A percentile compares a stretch with the other conserved stretches of the same genome.
These are phyloP conservation scores for Dendrobium catenatum DNA, from an alignment of 106 monocot species.

Conservation along the genomic window DNA sequence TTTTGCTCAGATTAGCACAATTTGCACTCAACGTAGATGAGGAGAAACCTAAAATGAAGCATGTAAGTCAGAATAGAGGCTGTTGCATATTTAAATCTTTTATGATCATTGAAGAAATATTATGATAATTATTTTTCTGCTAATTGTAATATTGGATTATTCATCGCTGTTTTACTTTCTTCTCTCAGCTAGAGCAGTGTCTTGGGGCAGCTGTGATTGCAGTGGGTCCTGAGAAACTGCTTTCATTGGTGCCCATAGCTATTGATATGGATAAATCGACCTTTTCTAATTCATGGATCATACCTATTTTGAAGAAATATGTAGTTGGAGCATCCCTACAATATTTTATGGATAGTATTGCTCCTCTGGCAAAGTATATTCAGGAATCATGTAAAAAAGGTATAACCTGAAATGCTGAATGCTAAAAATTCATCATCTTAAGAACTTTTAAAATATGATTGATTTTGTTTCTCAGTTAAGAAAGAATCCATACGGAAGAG, in stretches of 20 bases:
- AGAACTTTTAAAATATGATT: neutral
- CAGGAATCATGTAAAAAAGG: constrained; percentile 39
- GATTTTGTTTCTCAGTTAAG: constrained; percentile 36
- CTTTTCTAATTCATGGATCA: constrained; percentile 77
- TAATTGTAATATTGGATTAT: neutral
- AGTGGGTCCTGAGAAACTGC: constrained; percentile 72
- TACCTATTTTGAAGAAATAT: constrained; percentile 82
- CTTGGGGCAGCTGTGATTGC: constrained; percentile 68
- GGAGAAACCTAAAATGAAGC: constrained; percentile 16
- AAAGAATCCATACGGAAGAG: constrained; percentile 17
- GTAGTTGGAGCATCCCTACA: constrained; percentile 49
- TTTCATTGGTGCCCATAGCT: constrained; percentile 52
- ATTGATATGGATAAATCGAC: constrained; percentile 32
- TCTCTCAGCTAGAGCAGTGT: constrained; percentile 62
- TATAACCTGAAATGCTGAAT: constrained; percentile 8
- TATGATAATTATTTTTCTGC: neutral
- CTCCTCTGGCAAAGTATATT: constrained; percentile 43
- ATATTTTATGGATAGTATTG: constrained; percentile 65
- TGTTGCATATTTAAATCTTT: neutral
- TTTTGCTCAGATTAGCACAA: constrained; percentile 44
- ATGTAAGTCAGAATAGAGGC: constrained; percentile 35
- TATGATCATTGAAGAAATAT: neutral
- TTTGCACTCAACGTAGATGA: constrained; percentile 17
- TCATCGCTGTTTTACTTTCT: constrained; percentile 3
- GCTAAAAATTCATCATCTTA: neutral